Percentiles rank a stretch among this genome's conserved stretches.
Conservation (phyloP, 352 stramenopile species). For the Plasmopara muralis region DNA sequence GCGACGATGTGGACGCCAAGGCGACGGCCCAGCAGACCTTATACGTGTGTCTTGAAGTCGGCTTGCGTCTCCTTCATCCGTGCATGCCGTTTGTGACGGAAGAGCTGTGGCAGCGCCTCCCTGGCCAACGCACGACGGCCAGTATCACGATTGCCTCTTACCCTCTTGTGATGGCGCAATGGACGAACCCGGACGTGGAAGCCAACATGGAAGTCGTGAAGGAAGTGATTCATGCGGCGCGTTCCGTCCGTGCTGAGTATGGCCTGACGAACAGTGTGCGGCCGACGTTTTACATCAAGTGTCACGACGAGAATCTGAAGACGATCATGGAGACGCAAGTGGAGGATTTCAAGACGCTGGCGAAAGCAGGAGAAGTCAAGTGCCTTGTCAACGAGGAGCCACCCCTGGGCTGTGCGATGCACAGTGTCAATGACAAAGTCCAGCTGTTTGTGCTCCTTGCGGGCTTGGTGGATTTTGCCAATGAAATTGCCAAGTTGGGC, state of each 20-base stretch:
- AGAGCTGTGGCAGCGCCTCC: conserved; percentile 85
- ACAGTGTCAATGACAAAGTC: conserved; percentile 92
- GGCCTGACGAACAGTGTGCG: conserved; percentile 72
- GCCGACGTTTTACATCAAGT: conserved; percentile 88
- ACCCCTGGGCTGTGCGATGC: conserved; percentile 87
- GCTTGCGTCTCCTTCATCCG: conserved; percentile 92
- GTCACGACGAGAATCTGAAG: conserved; percentile 66
- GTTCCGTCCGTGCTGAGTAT: conserved; percentile 91
- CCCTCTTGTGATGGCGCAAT: conserved; percentile 68
- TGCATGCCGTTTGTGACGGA: conserved; percentile 99
- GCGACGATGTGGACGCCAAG: conserved; percentile 68
- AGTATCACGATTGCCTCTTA: conserved; percentile 82
- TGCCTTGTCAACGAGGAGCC: conserved; percentile 79
- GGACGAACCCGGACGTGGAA: conserved; percentile 86
- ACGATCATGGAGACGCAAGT: conserved; percentile 71
- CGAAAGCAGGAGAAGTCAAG: conserved; percentile 87
- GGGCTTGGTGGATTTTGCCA: conserved; percentile 81
- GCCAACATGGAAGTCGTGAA: conserved; percentile 90
- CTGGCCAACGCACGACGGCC: conserved; percentile 48
- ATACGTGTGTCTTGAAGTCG: conserved; percentile 78
- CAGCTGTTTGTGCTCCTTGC: conserved; percentile 85
- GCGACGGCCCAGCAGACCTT: conserved; percentile 76
- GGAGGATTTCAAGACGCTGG: conserved; percentile 94
- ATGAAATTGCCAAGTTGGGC: conserved; percentile 87
- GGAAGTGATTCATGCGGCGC: conserved; percentile 92